phyloP scores from a whole-genome alignment of 495 filamentous ascomycete species.

The Ramalina peruviana region DNA sequence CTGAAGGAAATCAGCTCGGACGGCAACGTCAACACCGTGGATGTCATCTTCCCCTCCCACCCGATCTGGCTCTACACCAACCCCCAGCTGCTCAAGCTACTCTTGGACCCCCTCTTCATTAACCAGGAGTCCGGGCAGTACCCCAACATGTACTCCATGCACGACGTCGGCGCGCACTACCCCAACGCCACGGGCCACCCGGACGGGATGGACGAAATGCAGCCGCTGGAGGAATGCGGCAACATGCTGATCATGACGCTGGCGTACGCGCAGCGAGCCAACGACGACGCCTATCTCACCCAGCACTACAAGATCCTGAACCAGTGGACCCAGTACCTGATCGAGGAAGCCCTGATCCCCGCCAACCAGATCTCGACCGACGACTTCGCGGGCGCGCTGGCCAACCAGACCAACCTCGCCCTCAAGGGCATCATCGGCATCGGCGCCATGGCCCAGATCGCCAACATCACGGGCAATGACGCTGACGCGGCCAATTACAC shows the following conservation, averaged over 20 bases:
- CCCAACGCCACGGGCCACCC: conserved; percentile 80
- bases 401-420: conserved; percentile 85
- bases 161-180: conserved; percentile 73
- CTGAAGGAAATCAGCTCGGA: conserved; percentile 90
- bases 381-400: conserved; percentile 86
- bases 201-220: conserved; percentile 72
- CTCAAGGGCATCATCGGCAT: conserved; percentile 90
- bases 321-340: conserved; percentile 76
- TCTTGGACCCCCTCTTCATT: conserved; percentile 73
- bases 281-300: conserved; percentile 31
- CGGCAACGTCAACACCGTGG: conserved; percentile 85
- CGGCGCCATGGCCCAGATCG: conserved; percentile 71
- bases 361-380: conserved; percentile 82
- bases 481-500: conserved; percentile 50
- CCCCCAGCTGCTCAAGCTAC: conserved; percentile 62
- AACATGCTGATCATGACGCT: conserved; percentile 94
- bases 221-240: conserved; percentile 91
- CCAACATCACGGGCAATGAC: conserved; percentile 46
- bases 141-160: conserved; percentile 55
- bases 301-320: conserved; percentile 60
- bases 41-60: conserved; percentile 85
- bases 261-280: conserved; percentile 38
- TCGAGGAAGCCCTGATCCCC: conserved; percentile 69
- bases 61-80: conserved; percentile 86
- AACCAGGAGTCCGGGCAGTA: conserved; percentile 78